Base-by-base conservation (phyloP, 2,329 filamentous ascomycete genomes). In the Rhynchosporium agropyri region DNA sequence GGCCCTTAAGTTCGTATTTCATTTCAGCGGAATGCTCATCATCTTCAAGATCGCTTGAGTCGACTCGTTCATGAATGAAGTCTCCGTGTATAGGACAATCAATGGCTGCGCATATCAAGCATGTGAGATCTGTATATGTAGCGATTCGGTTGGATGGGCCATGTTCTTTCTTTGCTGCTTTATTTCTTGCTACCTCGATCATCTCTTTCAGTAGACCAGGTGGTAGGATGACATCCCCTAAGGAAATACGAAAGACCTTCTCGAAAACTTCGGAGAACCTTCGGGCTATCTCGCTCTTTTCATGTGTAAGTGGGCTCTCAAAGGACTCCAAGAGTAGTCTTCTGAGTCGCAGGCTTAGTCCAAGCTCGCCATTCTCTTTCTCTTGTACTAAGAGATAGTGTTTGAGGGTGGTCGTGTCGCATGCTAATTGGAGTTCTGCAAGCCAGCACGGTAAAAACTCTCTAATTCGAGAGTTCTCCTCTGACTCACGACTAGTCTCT, bases 51-150 rank as follows among this genome's bases (percentile, higher is more conserved):
- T 67, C 61, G 15, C 42, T 50, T 33, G 45, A 58, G n/a, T 42
- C 15, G 12, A 65, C 50, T 13, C 43, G 53, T 8, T 40, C 53
- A 53, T 54, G 60, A 28, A 43, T 49, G 33, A 68, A 72, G 36
- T 71, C 70, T n/a, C 71, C 72, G 58, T 74, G 72, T 7, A 68
- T 72, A 29, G 68, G 65, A 48, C 72, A 71, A 62, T 70, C 68
- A 15, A 71, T 55, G 4, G 63, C 67, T 12, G 65, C 67, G 46
- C 72, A 74, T 13, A 74, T 70, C 15, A 73, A 40, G 54, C 72
- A 74, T 7, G 58, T 64, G 10, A 72, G 63, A n/a, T 57, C 63
- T 3, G 67, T 60, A 29, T 68, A 70, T 7, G 71, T 73, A 46
- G 65, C 65, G 29, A 72, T 54, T 46, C 63, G 61, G 38, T 65